phyloP scores from a whole-genome alignment of 257 asterid species.

The Cruciata laevipes region DNA sequence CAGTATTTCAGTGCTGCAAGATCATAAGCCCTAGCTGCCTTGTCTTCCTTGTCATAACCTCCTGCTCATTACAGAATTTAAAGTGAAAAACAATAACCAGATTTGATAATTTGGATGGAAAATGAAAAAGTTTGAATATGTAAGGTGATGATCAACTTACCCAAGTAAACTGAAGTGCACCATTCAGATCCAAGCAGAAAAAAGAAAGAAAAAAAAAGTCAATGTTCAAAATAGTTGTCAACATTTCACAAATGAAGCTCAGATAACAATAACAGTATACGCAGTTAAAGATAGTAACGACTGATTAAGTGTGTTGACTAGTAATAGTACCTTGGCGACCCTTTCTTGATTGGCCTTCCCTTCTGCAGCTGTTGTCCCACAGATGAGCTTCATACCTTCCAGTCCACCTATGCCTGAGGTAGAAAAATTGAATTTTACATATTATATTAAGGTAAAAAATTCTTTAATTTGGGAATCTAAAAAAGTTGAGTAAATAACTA shows the following conservation, averaged over 20 bases:
- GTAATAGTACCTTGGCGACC: conserved; percentile 75
- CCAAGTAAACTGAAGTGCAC: conserved; percentile 53
- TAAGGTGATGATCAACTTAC: conserved; percentile 28
- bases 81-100: background rate
- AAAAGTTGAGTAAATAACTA: background rate
- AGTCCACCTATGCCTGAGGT: conserved; percentile 82
- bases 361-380: conserved; percentile 92
- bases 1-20: conserved; percentile 86
- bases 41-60: conserved; percentile 95
- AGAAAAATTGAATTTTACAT: background rate
- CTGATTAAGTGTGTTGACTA: background rate
- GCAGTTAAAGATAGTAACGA: background rate
- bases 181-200: conserved; percentile 5
- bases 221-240: background rate
- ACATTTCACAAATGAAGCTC: background rate
- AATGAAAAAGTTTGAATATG: background rate
- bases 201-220: background rate
- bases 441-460: background rate
- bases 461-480: background rate
- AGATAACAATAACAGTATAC: too few species aligned
- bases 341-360: conserved; percentile 90
- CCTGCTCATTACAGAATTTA: conserved; percentile 30
- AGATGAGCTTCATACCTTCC: conserved; percentile 94
- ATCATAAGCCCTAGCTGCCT: conserved; percentile 96
- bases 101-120: background rate